Conservation (phyloP, 2,329 filamentous ascomycete species). For the Leptographium wingfieldii region DNA sequence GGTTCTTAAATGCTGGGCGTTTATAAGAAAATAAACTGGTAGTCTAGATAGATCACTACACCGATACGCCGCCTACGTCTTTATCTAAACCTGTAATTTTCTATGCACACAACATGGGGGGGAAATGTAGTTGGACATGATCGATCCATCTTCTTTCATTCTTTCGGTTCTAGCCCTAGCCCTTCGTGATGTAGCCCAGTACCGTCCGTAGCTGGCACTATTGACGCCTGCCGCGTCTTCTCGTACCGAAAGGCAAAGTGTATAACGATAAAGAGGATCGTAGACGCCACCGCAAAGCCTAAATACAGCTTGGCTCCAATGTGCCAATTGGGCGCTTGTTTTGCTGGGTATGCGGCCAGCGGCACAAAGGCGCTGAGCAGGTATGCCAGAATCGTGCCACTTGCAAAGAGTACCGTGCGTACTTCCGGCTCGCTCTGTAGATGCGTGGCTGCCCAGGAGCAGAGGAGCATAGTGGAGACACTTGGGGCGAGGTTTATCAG, state of each 20-base stretch:
- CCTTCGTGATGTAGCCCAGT: background rate
- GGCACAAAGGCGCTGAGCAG: slow-evolving; percentile 4
- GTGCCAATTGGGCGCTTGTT: slow-evolving; percentile 5
- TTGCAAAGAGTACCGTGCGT: slow-evolving; percentile 6
- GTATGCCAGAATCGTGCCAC: slow-evolving; percentile 5
- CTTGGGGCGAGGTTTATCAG: background rate
- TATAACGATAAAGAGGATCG: slow-evolving; percentile 1
- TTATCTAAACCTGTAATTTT: no score
- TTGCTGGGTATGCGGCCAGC: slow-evolving; percentile 2
- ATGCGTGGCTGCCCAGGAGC: slow-evolving; percentile 3
- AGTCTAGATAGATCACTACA: no score
- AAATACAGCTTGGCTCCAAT: slow-evolving; percentile 7
- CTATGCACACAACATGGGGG: no score
- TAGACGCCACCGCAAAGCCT: background rate
- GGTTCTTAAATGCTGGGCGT: no score
- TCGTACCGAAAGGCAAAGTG: slow-evolving; percentile 2
- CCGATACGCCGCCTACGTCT: no score
- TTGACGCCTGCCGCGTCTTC: background rate
- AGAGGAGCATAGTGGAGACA: slow-evolving; percentile 5
- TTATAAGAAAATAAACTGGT: no score
- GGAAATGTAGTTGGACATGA: no score
- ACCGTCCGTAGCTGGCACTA: background rate
- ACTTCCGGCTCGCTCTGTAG: slow-evolving; percentile 4
- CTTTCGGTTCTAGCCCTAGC: background rate
- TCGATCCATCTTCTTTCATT: background rate